phyloP scores from a whole-genome alignment of 768 basidiomycete genomes.

The Hypholoma sublateritium region DNA sequence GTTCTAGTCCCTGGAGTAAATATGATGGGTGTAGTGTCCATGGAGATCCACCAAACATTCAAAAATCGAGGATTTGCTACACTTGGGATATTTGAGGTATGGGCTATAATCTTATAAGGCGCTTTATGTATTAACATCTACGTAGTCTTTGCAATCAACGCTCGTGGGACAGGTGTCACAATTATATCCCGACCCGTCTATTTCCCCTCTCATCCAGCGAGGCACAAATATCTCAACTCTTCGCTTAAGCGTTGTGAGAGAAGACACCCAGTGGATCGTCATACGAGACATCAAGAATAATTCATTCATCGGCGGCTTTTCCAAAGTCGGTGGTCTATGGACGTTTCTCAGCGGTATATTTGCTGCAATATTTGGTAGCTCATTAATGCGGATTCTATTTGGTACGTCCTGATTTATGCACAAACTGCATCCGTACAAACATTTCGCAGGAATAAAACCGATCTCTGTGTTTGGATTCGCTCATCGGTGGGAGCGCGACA shows the following conservation, averaged over 20 bases:
- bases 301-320: background rate
- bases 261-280: background rate
- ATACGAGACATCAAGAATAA: background rate
- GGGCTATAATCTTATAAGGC: background rate
- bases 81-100: conserved; percentile 16
- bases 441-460: background rate
- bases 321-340: background rate
- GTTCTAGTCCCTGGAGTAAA: conserved; percentile 17
- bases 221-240: conserved; percentile 13
- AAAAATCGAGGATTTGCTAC: conserved; percentile 4
- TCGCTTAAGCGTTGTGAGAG: background rate
- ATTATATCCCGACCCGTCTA: conserved; percentile 12
- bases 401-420: background rate
- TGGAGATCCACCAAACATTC: conserved; percentile 8
- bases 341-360: conserved; percentile 1
- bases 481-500: background rate
- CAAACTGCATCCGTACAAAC: background rate
- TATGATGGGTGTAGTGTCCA: conserved; percentile 8
- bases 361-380: background rate
- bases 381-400: background rate
- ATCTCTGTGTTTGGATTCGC: conserved; percentile 1
- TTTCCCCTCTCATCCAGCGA: conserved; percentile 5
- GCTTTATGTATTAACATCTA: background rate
- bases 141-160: conserved; percentile 12
- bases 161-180: conserved; percentile 6